Conservation (phyloP, 78 protist genomes). For the Emiliania huxleyi region DNA sequence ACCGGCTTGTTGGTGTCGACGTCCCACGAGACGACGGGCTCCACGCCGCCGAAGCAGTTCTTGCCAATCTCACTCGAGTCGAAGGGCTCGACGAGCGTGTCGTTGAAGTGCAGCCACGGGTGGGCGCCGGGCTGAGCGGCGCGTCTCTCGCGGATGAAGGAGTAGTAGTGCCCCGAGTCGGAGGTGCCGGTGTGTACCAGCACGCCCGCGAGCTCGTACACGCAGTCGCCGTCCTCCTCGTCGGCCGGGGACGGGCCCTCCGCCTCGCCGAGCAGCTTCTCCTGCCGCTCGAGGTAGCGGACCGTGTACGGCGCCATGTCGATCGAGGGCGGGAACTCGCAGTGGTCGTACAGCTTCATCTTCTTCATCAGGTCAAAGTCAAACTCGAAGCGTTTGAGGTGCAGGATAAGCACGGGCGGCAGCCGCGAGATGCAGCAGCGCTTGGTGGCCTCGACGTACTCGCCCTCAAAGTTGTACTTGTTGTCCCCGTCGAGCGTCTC, state of each 20-base stretch:
- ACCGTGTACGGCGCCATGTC: constrained; percentile 69
- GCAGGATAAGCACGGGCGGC: constrained; percentile 62
- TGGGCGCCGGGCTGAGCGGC: background rate
- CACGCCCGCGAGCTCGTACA: constrained; percentile 78
- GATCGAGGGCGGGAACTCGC: constrained; percentile 57
- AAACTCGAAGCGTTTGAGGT: constrained; percentile 85
- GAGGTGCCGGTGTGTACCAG: constrained; percentile 87
- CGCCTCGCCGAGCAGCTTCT: background rate
- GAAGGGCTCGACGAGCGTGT: constrained; percentile 71
- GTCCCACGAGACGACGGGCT: constrained; percentile 15
- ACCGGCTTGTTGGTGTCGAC: background rate
- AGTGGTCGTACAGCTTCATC: constrained; percentile 43
- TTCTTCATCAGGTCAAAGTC: constrained; percentile 61
- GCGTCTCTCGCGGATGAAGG: constrained; percentile 70
- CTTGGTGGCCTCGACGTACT: constrained; percentile 65
- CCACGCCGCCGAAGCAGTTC: constrained; percentile 79
- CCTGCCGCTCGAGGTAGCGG: constrained; percentile 30
- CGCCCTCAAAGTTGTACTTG: constrained; percentile 56
- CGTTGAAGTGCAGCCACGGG: constrained; percentile 83
- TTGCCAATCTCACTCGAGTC: constrained; percentile 53
- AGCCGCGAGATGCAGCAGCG: constrained; percentile 30
- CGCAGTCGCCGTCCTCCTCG: background rate
- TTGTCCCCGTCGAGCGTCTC: constrained; percentile 89
- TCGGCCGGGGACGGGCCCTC: background rate
- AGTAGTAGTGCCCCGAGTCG: constrained; percentile 87